Conservation (phyloP, 192 early-diverging fungal species). For the Coemansia sp. region DNA sequence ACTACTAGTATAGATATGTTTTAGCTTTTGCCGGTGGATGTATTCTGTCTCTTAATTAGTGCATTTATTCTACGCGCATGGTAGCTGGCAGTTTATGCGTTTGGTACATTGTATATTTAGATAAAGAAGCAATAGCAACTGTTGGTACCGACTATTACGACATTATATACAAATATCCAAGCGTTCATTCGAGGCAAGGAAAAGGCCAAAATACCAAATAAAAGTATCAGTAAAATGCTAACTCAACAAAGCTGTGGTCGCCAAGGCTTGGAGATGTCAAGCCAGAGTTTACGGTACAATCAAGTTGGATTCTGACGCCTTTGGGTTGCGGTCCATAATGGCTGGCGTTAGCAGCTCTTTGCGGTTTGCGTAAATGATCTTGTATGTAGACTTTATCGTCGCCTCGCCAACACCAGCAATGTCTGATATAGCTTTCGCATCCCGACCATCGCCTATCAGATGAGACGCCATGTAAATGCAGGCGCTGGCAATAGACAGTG, state of each 20-base stretch:
- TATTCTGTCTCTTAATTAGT: neutral
- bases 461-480: slow-evolving; percentile 85
- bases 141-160: too few relatives aligned
- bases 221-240: too few relatives aligned
- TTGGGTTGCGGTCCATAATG: slow-evolving; percentile 24
- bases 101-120: neutral
- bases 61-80: neutral
- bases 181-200: too few relatives aligned
- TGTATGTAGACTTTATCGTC: slow-evolving; percentile 87
- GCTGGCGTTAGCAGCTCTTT: slow-evolving; percentile 56
- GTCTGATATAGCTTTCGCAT: slow-evolving; percentile 65
- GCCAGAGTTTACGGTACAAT: slow-evolving; percentile 13
- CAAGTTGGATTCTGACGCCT: slow-evolving; percentile 29
- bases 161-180: too few relatives aligned
- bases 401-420: slow-evolving; percentile 74
- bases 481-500: slow-evolving; percentile 90
- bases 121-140: neutral
- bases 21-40: neutral
- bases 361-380: slow-evolving; percentile 63
- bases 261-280: too few relatives aligned
- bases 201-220: too few relatives aligned
- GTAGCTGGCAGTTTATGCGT: neutral
- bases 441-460: slow-evolving; percentile 64
- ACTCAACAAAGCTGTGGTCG: too few relatives aligned
- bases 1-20: slow-evolving; percentile 2